These are phyloP conservation scores for Ochetophila trinervis DNA, from an alignment of 306 rosid species.

Conservation along the genomic window DNA sequence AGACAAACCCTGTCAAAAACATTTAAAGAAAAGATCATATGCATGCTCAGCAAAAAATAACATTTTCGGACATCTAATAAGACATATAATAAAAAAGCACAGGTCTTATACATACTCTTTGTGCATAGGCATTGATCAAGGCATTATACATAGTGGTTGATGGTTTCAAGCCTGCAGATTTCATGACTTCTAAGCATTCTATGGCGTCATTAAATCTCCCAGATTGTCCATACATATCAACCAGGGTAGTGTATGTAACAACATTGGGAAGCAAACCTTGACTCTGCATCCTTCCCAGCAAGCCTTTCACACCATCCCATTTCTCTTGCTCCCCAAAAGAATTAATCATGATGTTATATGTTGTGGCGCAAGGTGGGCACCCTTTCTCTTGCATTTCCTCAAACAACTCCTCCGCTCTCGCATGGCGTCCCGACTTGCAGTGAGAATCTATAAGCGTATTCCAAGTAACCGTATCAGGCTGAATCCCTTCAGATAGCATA, in stretches of 20 bases:
- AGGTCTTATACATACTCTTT: slow-evolving; percentile 46
- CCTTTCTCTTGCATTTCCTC: slow-evolving; percentile 79
- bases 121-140: slow-evolving; percentile 87
- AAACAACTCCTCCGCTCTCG: slow-evolving; percentile 69
- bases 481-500: slow-evolving; percentile 72
- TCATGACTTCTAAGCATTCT: slow-evolving; percentile 78
- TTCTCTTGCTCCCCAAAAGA: slow-evolving; percentile 74
- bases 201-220: slow-evolving; percentile 80
- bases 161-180: slow-evolving; percentile 75
- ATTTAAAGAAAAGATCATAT: slow-evolving; percentile 26
- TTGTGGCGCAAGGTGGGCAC: slow-evolving; percentile 57
- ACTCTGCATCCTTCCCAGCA: slow-evolving; percentile 73
- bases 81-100: not conserved
- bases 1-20: slow-evolving; percentile 73
- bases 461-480: slow-evolving; percentile 81
- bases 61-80: not conserved
- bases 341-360: slow-evolving; percentile 81
- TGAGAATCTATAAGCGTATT: slow-evolving; percentile 80
- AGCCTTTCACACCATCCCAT: slow-evolving; percentile 67
- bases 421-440: slow-evolving; percentile 61
- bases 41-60: slow-evolving; percentile 17
- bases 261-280: slow-evolving; percentile 82
- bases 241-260: slow-evolving; percentile 77
- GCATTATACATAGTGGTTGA: slow-evolving; percentile 89
- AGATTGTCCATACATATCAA: slow-evolving; percentile 75